These are phyloP conservation scores for Jamesozyma gamospora DNA, from an alignment of 805 yeast genomes.

Conservation along the genomic window DNA sequence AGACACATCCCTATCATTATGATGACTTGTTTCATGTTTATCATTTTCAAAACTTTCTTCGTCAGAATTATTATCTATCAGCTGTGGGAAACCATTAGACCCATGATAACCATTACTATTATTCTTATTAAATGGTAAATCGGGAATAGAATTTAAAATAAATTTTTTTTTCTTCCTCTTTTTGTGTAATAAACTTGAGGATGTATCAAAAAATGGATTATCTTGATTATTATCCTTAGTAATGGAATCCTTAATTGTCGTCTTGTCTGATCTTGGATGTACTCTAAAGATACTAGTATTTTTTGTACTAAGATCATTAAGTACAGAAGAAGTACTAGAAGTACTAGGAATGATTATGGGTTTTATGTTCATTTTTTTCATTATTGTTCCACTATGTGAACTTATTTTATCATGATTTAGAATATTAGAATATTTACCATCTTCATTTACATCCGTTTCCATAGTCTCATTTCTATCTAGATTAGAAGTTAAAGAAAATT, in stretches of 20 bases:
- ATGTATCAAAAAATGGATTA: constrained; percentile 14
- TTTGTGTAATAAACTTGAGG: constrained; percentile 2
- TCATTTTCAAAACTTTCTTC: too few relatives aligned
- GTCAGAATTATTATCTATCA: too few relatives aligned
- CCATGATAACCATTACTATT: background rate
- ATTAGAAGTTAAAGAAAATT: constrained; percentile 8
- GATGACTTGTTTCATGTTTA: background rate
- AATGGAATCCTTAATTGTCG: constrained; percentile 6
- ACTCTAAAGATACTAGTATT: too few relatives aligned
- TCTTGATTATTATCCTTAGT: constrained; percentile 5
- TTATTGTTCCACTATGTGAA: constrained; percentile 7
- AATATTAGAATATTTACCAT: background rate
- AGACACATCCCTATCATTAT: constrained; percentile 6
- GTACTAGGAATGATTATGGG: constrained; percentile 28
- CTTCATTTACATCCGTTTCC: background rate
- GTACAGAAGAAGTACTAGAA: background rate
- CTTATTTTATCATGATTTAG: background rate
- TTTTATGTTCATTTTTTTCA: constrained; percentile 34
- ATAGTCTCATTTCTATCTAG: background rate
- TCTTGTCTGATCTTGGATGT: too few relatives aligned
- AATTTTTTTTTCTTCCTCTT: constrained; percentile 5
- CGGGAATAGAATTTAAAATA: constrained; percentile 14
- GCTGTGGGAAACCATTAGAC: too few relatives aligned
- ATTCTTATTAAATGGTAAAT: constrained; percentile 6
- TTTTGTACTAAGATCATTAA: background rate